A percentile compares a stretch with the other conserved stretches of the same genome.
Conservation (phyloP, 164 flowering plant species). For the Liriodendron chinense region DNA sequence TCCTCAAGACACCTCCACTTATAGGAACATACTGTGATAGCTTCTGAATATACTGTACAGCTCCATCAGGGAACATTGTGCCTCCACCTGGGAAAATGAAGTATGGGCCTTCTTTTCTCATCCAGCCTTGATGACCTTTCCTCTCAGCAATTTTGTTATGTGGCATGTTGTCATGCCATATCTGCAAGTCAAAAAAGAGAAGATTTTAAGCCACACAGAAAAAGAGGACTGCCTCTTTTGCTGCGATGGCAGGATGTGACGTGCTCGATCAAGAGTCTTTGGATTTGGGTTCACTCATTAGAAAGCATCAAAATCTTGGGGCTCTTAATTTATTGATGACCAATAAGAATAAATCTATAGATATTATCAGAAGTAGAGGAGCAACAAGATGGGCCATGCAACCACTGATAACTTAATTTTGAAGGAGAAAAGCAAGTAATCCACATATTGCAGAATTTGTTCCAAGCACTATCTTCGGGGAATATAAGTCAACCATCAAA, state of each 20-base stretch:
- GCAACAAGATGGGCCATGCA: not conserved
- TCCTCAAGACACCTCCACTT: conserved; percentile 67
- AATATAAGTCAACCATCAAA: not conserved
- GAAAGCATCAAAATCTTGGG: not conserved
- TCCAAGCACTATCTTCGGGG: not conserved
- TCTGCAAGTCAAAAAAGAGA: conserved; percentile 39
- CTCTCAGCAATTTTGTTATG: conserved; percentile 90
- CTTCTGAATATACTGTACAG: conserved; percentile 77
- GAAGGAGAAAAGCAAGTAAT: not conserved
- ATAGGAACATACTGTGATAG: conserved; percentile 83
- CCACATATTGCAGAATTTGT: not conserved
- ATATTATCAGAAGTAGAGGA: not conserved
- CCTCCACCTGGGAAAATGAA: conserved; percentile 98
- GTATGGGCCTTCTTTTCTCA: conserved; percentile 82
- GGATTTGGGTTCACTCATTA: not conserved
- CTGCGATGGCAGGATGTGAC: not conserved
- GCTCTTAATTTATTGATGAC: not conserved
- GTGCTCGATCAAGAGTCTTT: not conserved
- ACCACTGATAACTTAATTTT: not conserved
- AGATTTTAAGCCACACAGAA: not conserved
- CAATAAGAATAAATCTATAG: not conserved
- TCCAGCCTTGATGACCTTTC: conserved; percentile 99
- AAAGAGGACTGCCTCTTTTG: not conserved
- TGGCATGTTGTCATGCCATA: conserved; percentile 97
- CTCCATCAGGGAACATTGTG: conserved; percentile 99